These are phyloP conservation scores for Musa troglodytarum DNA, from an alignment of 176 grass and related monocot species.

Conservation along the genomic window DNA sequence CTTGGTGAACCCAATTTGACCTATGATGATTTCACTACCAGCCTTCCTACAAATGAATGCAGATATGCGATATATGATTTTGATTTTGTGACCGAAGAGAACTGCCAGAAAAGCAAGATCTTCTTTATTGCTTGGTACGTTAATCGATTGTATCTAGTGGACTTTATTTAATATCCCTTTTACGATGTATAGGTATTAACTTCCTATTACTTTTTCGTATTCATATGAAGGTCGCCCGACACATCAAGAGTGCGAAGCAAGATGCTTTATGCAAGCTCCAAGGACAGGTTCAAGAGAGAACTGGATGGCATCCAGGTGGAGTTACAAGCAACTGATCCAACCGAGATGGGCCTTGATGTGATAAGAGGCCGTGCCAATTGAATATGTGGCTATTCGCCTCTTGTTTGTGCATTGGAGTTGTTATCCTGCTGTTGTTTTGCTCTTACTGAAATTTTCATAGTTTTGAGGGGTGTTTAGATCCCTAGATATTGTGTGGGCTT, in stretches of 20 bases:
- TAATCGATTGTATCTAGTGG: not conserved
- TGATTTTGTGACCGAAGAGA: constrained; percentile 8
- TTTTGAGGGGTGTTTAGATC: not conserved
- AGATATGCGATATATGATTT: constrained; percentile 10
- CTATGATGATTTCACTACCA: constrained; percentile 10
- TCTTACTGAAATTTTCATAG: not conserved
- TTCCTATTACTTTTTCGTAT: not conserved
- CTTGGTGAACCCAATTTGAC: constrained; percentile 6
- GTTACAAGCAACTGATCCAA: constrained; percentile 4
- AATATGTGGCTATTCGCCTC: not conserved
- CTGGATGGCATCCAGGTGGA: constrained; percentile 9
- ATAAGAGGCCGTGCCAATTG: constrained; percentile 4
- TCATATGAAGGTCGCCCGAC: constrained; percentile 10
- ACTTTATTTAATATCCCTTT: not conserved
- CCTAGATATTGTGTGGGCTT: not conserved
- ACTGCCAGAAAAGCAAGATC: constrained; percentile 14
- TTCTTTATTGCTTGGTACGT: constrained; percentile 11
- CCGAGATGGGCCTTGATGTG: constrained; percentile 6
- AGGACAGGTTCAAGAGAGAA: constrained; percentile 7
- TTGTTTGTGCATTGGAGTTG: not conserved
- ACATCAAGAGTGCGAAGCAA: constrained; percentile 15
- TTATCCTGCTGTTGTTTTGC: not conserved
- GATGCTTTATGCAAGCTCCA: constrained; percentile 12
- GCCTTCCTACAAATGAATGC: constrained; percentile 9
- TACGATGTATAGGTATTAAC: not conserved